A percentile compares a stretch with the other conserved stretches of the same genome.
Evolutionary conservation across 1,284 basidiomycete genomes (phyloP).

Genomic region (Porogramme epimiltina): DNA sequence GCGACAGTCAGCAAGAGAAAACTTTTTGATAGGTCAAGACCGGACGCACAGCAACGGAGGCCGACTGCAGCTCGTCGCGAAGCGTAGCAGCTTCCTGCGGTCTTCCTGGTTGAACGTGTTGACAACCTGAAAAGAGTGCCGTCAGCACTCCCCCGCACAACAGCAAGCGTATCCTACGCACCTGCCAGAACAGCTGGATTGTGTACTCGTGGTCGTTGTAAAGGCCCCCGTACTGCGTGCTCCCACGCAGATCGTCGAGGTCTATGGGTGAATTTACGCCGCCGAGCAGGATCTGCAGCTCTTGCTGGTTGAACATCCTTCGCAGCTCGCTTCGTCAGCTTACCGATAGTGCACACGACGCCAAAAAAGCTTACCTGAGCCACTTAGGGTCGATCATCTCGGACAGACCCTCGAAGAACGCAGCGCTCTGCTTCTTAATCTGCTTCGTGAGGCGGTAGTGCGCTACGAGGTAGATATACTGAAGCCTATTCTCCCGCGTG

Average conservation of each 20-base stretch:
- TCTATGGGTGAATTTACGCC: slow-evolving; percentile 85
- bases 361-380: slow-evolving; percentile 62
- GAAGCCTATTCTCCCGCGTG: slow-evolving; percentile 86
- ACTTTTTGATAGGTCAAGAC: not conserved
- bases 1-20: not conserved
- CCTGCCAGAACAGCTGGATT: slow-evolving; percentile 79
- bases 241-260: slow-evolving; percentile 71
- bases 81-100: slow-evolving; percentile 72
- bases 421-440: slow-evolving; percentile 85
- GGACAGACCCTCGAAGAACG: slow-evolving; percentile 83
- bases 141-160: slow-evolving; percentile 8
- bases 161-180: slow-evolving; percentile 30
- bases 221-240: slow-evolving; percentile 81
- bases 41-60: slow-evolving; percentile 77
- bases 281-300: slow-evolving; percentile 84
- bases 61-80: slow-evolving; percentile 89
- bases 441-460: slow-evolving; percentile 90
- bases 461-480: slow-evolving; percentile 90
- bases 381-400: slow-evolving; percentile 91
- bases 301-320: slow-evolving; percentile 95
- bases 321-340: not conserved
- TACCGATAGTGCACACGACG: not conserved
- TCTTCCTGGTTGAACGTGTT: slow-evolving; percentile 76
- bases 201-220: slow-evolving; percentile 72
- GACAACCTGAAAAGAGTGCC: slow-evolving; percentile 55